These are phyloP conservation scores for Vicia villosa DNA, from an alignment of 306 rosid genomes.

Conservation along the genomic window DNA sequence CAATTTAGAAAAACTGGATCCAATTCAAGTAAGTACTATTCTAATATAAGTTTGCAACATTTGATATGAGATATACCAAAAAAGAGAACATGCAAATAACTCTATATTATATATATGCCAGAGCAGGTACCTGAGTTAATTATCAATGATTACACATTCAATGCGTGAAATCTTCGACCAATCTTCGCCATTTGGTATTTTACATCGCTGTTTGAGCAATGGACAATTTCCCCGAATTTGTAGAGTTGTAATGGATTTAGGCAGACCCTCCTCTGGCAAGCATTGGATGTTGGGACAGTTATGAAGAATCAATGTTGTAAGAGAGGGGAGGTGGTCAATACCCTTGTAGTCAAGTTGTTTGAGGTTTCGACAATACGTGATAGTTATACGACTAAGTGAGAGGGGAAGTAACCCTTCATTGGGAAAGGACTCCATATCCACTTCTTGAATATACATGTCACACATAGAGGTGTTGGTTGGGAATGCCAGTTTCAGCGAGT, in stretches of 20 bases:
- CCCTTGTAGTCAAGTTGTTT: conserved; percentile 18
- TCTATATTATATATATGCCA: no score
- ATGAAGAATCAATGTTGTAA: accelerated
- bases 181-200: conserved; percentile 30
- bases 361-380: background rate
- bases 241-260: conserved; percentile 19
- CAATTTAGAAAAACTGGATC: no score
- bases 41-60: background rate
- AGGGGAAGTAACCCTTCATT: conserved; percentile 25
- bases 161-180: conserved; percentile 40
- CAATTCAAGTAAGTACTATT: no score
- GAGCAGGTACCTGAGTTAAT: background rate
- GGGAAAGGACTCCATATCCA: conserved; percentile 30
- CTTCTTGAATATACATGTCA: accelerated
- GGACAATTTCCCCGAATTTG: background rate
- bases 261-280: conserved; percentile 38
- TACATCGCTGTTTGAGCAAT: background rate
- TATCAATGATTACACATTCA: background rate
- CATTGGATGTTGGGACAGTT: conserved; percentile 13
- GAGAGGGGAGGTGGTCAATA: conserved; percentile 29
- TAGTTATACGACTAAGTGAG: background rate
- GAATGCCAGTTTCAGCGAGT: background rate
- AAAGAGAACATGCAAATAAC: background rate
- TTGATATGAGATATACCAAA: background rate
- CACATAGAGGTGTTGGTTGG: background rate